Evolutionary conservation across 169 alveolate genomes (phyloP).

Genomic region (Cryptosporidium sp.): DNA sequence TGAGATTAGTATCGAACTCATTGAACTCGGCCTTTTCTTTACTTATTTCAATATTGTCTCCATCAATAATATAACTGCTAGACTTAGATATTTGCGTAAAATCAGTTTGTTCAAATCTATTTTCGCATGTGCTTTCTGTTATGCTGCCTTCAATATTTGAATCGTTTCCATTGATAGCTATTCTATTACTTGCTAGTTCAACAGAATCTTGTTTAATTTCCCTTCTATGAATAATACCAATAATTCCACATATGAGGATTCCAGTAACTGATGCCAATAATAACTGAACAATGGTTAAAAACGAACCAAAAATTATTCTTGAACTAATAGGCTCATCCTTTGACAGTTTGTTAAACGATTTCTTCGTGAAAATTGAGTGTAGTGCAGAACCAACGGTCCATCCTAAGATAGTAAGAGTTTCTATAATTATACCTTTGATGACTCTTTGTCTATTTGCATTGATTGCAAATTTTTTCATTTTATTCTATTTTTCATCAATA

Average conservation of each 20-base stretch:
- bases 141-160: conserved; percentile 46
- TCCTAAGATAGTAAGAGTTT: conserved; percentile 56
- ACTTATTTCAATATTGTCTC: not conserved
- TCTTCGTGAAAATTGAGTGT: conserved; percentile 69
- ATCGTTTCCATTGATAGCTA: not conserved
- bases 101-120: conserved; percentile 40
- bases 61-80: conserved; percentile 44
- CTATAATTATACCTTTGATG: conserved; percentile 35
- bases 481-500: not conserved
- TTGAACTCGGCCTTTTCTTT: not conserved
- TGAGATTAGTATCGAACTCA: not conserved
- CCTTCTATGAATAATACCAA: not conserved
- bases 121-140: conserved; percentile 67
- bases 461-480: conserved; percentile 34
- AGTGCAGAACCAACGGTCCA: conserved; percentile 74
- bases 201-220: not conserved
- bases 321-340: conserved; percentile 47
- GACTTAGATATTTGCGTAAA: conserved; percentile 48
- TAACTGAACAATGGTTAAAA: conserved; percentile 46
- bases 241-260: conserved; percentile 32
- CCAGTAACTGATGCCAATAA: conserved; percentile 65
- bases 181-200: not conserved
- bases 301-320: conserved; percentile 53
- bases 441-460: conserved; percentile 13
- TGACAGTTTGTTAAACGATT: conserved; percentile 28